Percentiles rank a stretch among this genome's conserved stretches.
Conservation (phyloP, 805 yeast species). For the Cyberlindnera euphorbiiphila region DNA sequence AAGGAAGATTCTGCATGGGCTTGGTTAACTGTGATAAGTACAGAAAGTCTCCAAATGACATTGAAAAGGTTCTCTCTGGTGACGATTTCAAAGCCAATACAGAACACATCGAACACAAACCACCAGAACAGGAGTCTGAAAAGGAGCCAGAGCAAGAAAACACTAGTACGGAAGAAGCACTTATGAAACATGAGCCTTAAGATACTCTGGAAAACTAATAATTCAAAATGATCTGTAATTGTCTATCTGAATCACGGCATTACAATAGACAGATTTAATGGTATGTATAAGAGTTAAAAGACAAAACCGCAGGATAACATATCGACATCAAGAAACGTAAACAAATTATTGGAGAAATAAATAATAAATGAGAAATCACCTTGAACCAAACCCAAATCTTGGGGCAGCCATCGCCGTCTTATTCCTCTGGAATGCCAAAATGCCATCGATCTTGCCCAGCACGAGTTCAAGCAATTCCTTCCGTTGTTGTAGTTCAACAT, state of each 20-base stretch:
- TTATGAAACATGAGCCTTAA: too few relatives aligned
- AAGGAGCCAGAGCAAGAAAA: too few relatives aligned
- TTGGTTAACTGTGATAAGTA: constrained; percentile 4
- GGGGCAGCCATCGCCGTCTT: constrained; percentile 15
- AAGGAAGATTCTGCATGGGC: constrained; percentile 11
- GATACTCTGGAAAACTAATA: too few relatives aligned
- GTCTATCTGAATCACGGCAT: too few relatives aligned
- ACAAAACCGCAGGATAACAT: too few relatives aligned
- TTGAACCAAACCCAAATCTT: constrained; percentile 2
- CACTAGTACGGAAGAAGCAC: too few relatives aligned
- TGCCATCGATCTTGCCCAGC: constrained; percentile 69
- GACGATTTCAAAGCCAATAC: background rate
- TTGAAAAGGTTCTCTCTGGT: background rate
- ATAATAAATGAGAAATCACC: background rate
- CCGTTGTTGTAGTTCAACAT: constrained; percentile 89
- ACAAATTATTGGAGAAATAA: background rate
- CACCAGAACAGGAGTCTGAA: too few relatives aligned
- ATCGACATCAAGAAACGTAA: background rate
- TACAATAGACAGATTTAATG: too few relatives aligned
- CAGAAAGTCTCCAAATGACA: background rate
- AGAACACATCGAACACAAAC: background rate
- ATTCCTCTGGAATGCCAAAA: constrained; percentile 34
- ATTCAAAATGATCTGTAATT: too few relatives aligned
- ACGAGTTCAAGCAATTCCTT: constrained; percentile 87
- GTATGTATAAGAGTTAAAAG: too few relatives aligned